Evolutionary conservation across 768 basidiomycete species (phyloP), one percentile per base, ranked within the genome.

Genomic region (Infundibulicybe gibba): DNA sequence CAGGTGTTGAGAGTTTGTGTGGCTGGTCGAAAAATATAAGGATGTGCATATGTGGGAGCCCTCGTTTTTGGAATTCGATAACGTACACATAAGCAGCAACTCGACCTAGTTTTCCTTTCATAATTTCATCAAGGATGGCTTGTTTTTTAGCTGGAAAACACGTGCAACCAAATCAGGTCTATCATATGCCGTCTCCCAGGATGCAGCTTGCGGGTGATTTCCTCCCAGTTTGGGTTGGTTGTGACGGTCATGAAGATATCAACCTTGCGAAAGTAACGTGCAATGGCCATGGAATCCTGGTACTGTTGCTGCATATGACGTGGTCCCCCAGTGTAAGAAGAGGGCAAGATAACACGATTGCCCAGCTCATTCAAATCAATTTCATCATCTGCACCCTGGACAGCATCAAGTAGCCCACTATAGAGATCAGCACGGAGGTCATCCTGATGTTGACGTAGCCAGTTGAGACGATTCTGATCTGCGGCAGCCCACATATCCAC

Each of bases 31-130:
- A 55, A 48, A 74, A 72, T 38, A 82, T 58, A 1, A 81, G 53
- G 9, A 73, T 50, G 54, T 83, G 81, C 53, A 74, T 70, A 50
- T 81, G 78, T 19, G 79, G 79, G 0, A 83, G 68, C 0, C 77
- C 75, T 0, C 72, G 56, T 49, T 81, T 82, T 54, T 82, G 80
- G 53, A 80, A 82, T 49, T 84, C 76, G 43, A 80, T 78, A 9
- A 69, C 71, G 46, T 77, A 76, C 0, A 81, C 70, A 46, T 66
- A 59, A 3, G 72, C 79, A 31, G 67, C 68, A 5, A 60, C 48
- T 1, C 48, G 8, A 0, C 79, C 79, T n/a, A n/a, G n/a, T n/a
- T n/a, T n/a, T n/a, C n/a, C n/a, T n/a, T n/a, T n/a, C 61, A 77
- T 69, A 37, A 74, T 59, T 6, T 67, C 67, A 35, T 67, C 19